Percentiles rank a stretch among this genome's conserved stretches.
These are phyloP conservation scores for Leptographium lundbergii DNA, from an alignment of 2,329 filamentous ascomycete genomes.

Conservation along the genomic window DNA sequence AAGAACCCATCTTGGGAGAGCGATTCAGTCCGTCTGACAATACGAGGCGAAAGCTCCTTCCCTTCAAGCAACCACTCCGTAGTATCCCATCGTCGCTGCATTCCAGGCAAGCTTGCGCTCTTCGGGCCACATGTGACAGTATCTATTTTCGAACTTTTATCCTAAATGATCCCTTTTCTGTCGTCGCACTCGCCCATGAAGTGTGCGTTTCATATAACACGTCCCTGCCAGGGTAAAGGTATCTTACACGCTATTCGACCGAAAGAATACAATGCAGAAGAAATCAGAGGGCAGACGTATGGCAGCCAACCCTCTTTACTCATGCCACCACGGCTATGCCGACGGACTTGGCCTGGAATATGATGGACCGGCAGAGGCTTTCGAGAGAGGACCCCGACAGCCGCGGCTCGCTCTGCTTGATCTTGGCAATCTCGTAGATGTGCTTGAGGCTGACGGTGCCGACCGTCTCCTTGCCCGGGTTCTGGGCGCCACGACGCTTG, in stretches of 20 bases:
- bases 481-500: slow-evolving; percentile 64
- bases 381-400: slow-evolving; percentile 59
- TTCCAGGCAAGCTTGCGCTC: neutral
- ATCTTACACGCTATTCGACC: neutral
- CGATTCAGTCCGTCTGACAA: neutral
- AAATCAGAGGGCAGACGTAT: neutral
- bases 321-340: slow-evolving; percentile 59
- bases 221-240: neutral
- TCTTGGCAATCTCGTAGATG: slow-evolving; percentile 93
- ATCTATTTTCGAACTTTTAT: neutral
- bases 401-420: slow-evolving; percentile 71
- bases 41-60: neutral
- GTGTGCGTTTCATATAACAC: neutral
- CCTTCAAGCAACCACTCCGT: neutral
- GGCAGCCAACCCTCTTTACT: neutral
- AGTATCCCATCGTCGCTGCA: neutral
- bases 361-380: slow-evolving; percentile 60
- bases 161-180: neutral
- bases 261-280: neutral
- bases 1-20: neutral
- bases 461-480: slow-evolving; percentile 64
- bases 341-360: slow-evolving; percentile 63
- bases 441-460: slow-evolving; percentile 88
- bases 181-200: neutral
- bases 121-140: neutral